Conservation (phyloP, 805 yeast species). For the Schizosaccharomyces cryophilus region DNA sequence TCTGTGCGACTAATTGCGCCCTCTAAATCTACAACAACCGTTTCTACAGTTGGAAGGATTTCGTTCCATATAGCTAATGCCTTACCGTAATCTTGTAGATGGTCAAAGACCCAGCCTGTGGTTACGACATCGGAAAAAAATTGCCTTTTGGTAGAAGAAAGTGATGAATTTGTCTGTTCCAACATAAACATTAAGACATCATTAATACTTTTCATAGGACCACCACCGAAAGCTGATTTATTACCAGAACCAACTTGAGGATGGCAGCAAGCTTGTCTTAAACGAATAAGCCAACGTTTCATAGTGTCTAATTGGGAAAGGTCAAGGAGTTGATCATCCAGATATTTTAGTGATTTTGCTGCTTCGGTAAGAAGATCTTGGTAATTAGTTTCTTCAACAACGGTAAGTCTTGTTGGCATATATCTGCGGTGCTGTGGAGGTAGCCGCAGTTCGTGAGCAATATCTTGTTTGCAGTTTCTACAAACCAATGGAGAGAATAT, state of each 20-base stretch:
- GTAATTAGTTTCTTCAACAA: slow-evolving; percentile 69
- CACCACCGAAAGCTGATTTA: slow-evolving; percentile 12
- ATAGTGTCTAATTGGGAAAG: slow-evolving; percentile 7
- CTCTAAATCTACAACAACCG: slow-evolving; percentile 6
- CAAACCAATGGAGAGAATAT: slow-evolving; percentile 34
- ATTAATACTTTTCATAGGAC: slow-evolving; percentile 27
- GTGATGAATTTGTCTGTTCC: slow-evolving; percentile 30
- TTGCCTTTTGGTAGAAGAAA: slow-evolving; percentile 16
- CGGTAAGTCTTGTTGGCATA: slow-evolving; percentile 48
- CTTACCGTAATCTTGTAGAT: slow-evolving; percentile 22
- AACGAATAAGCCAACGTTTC: slow-evolving; percentile 41
- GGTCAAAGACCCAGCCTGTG: slow-evolving; percentile 48
- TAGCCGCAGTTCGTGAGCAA: slow-evolving; percentile 43
- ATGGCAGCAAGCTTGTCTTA: slow-evolving; percentile 68
- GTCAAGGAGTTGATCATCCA: not conserved
- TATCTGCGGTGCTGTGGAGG: slow-evolving; percentile 59
- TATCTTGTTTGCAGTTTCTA: slow-evolving; percentile 70
- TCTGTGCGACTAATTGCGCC: slow-evolving; percentile 5
- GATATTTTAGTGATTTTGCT: slow-evolving; percentile 6
- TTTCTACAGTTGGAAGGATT: slow-evolving; percentile 7
- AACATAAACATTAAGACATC: slow-evolving; percentile 46
- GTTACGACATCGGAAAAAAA: slow-evolving; percentile 17
- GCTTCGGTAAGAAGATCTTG: slow-evolving; percentile 18
- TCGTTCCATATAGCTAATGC: slow-evolving; percentile 27
- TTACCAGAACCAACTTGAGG: slow-evolving; percentile 20